phyloP scores from a whole-genome alignment of 352 stramenopile species.

The Thalassiosira oceanica region DNA sequence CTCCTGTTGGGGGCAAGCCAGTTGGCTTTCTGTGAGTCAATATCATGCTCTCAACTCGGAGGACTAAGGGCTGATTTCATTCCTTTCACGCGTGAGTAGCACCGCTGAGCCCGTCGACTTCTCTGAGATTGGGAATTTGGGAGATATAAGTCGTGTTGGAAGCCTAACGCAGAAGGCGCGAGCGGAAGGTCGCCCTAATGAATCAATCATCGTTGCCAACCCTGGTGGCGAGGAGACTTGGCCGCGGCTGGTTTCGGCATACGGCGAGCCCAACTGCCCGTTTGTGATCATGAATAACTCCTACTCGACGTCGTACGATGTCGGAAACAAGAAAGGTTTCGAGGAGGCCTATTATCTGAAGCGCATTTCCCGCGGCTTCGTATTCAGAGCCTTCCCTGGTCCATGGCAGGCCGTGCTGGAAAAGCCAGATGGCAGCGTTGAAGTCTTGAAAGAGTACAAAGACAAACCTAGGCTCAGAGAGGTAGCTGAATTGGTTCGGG shows the following conservation, averaged over 20 bases:
- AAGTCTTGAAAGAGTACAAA: constrained; percentile 75
- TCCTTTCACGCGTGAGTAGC: no score
- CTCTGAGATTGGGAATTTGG: constrained; percentile 49
- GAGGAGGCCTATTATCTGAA: constrained; percentile 82
- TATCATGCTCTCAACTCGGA: no score
- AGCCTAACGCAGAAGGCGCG: constrained; percentile 45
- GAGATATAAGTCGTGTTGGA: constrained; percentile 53
- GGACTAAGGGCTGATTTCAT: no score
- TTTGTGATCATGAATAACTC: constrained; percentile 80
- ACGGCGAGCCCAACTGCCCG: constrained; percentile 49
- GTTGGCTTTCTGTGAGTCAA: constrained; percentile 55
- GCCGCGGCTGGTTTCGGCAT: constrained; percentile 47
- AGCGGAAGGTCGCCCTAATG: constrained; percentile 59
- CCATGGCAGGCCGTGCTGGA: constrained; percentile 80
- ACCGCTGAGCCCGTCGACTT: constrained; percentile 63
- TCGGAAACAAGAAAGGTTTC: constrained; percentile 75
- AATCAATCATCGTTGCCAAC: constrained; percentile 73
- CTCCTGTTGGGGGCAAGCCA: constrained; percentile 42
- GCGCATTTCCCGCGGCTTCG: constrained; percentile 78
- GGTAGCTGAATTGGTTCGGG: constrained; percentile 66
- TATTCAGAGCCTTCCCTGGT: constrained; percentile 72
- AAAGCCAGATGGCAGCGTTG: constrained; percentile 74
- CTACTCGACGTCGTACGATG: constrained; percentile 79
- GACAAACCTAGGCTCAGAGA: constrained; percentile 70
- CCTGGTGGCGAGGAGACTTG: constrained; percentile 80